Evolutionary conservation across 2,329 filamentous ascomycete species (phyloP).

Genomic region (Beauveria sp.): DNA sequence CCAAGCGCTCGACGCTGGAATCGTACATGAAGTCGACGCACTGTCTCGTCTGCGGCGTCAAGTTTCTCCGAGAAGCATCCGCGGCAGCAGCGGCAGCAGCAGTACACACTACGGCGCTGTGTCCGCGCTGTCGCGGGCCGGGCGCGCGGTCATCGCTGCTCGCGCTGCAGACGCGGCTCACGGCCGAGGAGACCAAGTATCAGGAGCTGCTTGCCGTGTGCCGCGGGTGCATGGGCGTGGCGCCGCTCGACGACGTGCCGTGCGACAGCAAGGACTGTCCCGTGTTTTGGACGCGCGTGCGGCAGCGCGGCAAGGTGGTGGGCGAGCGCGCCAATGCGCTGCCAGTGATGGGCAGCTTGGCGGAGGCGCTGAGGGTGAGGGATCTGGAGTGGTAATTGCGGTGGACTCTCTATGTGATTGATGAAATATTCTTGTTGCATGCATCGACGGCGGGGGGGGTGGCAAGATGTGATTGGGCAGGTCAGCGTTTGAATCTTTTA

Average conservation of each 20-base stretch:
- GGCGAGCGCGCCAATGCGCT: constrained; percentile 27
- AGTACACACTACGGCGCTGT: constrained; percentile 37
- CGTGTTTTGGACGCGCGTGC: constrained; percentile 75
- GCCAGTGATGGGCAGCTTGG: constrained; percentile 27
- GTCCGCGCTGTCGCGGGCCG: constrained; percentile 46
- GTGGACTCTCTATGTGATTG: background rate
- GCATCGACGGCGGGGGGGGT: background rate
- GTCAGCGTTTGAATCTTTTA: background rate
- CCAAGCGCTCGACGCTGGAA: constrained; percentile 70
- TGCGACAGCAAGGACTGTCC: constrained; percentile 92
- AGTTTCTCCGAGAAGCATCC: constrained; percentile 28
- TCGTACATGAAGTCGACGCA: constrained; percentile 79
- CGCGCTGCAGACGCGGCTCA: constrained; percentile 54
- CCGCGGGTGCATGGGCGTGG: constrained; percentile 67
- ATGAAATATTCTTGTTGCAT: background rate
- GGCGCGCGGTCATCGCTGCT: constrained; percentile 52
- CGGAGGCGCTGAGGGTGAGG: constrained; percentile 19
- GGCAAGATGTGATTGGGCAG: background rate
- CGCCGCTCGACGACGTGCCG: constrained; percentile 66
- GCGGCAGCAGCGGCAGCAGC: constrained; percentile 3
- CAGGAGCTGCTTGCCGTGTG: constrained; percentile 64
- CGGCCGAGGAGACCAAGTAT: constrained; percentile 54
- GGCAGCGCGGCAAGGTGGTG: constrained; percentile 45
- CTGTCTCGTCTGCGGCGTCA: constrained; percentile 68
- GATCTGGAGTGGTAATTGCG: constrained; percentile 28